phyloP scores from a whole-genome alignment of 768 basidiomycete genomes.

The Atractiella rhizophila region DNA sequence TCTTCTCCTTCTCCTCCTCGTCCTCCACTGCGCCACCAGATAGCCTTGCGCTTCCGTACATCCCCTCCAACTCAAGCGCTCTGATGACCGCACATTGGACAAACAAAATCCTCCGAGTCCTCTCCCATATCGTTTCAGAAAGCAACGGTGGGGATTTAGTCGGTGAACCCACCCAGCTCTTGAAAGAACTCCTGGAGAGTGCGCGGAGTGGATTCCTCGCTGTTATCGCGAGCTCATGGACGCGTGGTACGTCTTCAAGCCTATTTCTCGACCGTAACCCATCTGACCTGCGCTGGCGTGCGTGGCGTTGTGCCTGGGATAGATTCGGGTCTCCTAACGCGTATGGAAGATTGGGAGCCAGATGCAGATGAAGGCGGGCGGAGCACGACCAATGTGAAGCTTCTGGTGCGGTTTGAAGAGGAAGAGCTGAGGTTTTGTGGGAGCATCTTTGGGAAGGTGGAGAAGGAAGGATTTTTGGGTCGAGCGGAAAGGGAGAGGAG shows the following conservation, averaged over 20 bases:
- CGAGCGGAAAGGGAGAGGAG: too few species aligned
- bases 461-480: too few species aligned
- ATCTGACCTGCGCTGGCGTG: not conserved
- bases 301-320: constrained; percentile 7
- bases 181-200: constrained; percentile 53
- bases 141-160: too few species aligned
- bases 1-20: constrained; percentile 57
- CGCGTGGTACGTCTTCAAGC: constrained; percentile 35
- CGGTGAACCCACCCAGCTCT: constrained; percentile 33
- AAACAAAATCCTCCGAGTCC: constrained; percentile 50
- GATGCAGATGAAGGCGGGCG: constrained; percentile 40
- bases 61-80: constrained; percentile 38
- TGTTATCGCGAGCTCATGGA: constrained; percentile 49
- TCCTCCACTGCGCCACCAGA: constrained; percentile 28
- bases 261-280: not conserved
- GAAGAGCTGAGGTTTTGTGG: too few species aligned
- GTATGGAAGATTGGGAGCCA: constrained; percentile 62
- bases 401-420: not conserved
- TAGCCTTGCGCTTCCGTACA: constrained; percentile 35
- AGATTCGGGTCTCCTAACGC: constrained; percentile 65
- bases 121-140: too few species aligned
- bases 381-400: constrained; percentile 42
- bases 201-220: constrained; percentile 72
- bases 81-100: constrained; percentile 61
- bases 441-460: too few species aligned